phyloP scores from a whole-genome alignment of 176 grass and related monocot species.

The Carex parvula region DNA sequence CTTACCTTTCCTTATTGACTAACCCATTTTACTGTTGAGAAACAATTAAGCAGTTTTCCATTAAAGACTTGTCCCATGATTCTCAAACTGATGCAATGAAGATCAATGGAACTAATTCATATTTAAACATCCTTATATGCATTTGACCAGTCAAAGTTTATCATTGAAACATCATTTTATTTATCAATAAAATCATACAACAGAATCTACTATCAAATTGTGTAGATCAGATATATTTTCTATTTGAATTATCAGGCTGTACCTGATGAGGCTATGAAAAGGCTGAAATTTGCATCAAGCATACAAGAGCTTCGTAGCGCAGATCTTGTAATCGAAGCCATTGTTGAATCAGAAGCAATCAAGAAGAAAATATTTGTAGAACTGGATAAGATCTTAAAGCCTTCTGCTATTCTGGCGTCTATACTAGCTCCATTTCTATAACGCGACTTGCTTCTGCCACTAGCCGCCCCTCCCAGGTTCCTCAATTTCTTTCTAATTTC shows the following conservation, averaged over 20 bases:
- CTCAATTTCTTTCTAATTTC: neutral
- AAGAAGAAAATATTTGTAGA: constrained; percentile 85
- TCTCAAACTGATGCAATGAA: too few species aligned
- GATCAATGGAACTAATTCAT: too few species aligned
- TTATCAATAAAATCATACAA: neutral
- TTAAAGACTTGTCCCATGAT: too few species aligned
- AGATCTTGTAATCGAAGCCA: constrained; percentile 88
- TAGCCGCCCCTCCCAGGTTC: constrained; percentile 67
- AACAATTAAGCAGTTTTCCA: too few species aligned
- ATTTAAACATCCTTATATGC: too few species aligned
- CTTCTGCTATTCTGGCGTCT: constrained; percentile 78
- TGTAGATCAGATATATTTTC: neutral
- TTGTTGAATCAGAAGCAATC: constrained; percentile 66
- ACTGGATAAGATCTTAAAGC: constrained; percentile 64
- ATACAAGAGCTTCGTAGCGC: constrained; percentile 45
- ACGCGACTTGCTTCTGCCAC: constrained; percentile 75
- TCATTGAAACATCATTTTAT: too few species aligned
- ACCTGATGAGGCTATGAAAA: constrained; percentile 48
- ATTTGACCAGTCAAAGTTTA: too few species aligned
- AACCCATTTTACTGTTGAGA: too few species aligned
- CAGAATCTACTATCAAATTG: neutral
- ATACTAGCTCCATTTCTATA: constrained; percentile 91
- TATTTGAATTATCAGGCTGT: constrained; percentile 31
- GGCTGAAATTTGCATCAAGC: constrained; percentile 59
- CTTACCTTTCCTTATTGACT: too few species aligned